phyloP scores from a whole-genome alignment of 768 basidiomycete genomes.

The Lyophyllum semitale region DNA sequence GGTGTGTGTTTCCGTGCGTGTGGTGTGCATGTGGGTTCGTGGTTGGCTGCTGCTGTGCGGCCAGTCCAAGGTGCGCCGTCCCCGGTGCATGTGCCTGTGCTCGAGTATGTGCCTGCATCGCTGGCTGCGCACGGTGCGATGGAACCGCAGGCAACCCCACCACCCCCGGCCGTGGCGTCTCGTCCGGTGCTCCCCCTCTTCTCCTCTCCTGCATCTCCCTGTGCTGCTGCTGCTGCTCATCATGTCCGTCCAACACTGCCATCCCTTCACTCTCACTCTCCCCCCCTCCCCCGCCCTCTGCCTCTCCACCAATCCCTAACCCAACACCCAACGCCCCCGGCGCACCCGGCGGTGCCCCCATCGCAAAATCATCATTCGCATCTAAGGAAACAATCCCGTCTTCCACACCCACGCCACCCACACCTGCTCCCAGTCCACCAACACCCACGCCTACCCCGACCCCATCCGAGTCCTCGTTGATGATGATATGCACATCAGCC shows the following conservation, averaged over 20 bases:
- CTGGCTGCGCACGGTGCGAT: no score
- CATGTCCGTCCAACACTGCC: constrained; percentile 23
- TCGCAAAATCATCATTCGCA: constrained; percentile 84
- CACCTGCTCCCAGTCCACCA: constrained; percentile 21
- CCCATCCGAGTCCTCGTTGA: constrained; percentile 27
- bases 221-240: constrained; percentile 23
- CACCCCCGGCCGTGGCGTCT: constrained; percentile 64
- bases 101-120: not conserved
- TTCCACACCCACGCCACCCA: constrained; percentile 55
- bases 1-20: constrained; percentile 2
- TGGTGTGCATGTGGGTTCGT: not conserved
- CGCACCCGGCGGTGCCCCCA: constrained; percentile 89
- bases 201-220: constrained; percentile 26
- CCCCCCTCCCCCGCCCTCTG: constrained; percentile 15
- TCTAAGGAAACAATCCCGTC: constrained; percentile 78
- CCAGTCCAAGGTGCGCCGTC: no score
- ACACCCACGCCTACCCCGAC: constrained; percentile 20
- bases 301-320: constrained; percentile 25
- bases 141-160: constrained; percentile 46
- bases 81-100: not conserved
- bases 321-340: constrained; percentile 66
- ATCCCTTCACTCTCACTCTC: constrained; percentile 28
- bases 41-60: not conserved
- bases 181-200: constrained; percentile 46
- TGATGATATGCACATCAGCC: constrained; percentile 45